phyloP scores from a whole-genome alignment of 441 rosid species.

The Sinapis alba region DNA sequence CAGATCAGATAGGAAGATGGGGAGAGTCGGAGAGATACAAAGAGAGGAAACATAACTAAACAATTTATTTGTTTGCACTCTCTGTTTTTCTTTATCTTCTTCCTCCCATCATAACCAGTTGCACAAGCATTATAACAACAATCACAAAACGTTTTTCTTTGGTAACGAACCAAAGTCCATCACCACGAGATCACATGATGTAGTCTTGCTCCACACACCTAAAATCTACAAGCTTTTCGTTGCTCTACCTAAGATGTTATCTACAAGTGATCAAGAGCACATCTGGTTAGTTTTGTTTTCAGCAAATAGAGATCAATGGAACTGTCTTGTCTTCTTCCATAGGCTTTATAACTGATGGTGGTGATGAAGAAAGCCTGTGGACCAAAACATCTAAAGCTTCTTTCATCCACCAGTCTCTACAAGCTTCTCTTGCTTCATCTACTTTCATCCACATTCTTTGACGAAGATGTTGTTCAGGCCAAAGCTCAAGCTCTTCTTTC shows the following conservation, averaged over 20 bases:
- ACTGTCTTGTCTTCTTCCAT: conserved; percentile 20
- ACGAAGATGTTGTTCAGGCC: conserved; percentile 72
- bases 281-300: background rate
- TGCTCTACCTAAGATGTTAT: background rate
- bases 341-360: background rate
- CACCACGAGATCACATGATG: conserved; percentile 1
- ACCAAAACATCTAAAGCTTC: conserved; percentile 65
- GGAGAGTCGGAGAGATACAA: conserved; percentile 4
- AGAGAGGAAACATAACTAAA: conserved; percentile 2
- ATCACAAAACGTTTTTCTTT: background rate
- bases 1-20: background rate
- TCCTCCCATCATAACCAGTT: conserved; percentile 3
- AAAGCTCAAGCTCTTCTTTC: conserved; percentile 47
- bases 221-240: conserved; percentile 8
- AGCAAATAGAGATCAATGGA: conserved; percentile 25
- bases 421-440: conserved; percentile 61
- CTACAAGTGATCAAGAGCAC: conserved; percentile 1
- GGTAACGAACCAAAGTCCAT: background rate
- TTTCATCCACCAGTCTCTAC: conserved; percentile 76
- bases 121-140: background rate
- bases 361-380: conserved; percentile 25
- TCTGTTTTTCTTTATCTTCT: background rate
- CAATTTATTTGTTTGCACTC: conserved; percentile 12
- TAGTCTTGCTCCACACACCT: background rate
- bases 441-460: conserved; percentile 60